Base-by-base conservation (phyloP, 1,139 yeast species). In the Debaryomyces coudertii region DNA sequence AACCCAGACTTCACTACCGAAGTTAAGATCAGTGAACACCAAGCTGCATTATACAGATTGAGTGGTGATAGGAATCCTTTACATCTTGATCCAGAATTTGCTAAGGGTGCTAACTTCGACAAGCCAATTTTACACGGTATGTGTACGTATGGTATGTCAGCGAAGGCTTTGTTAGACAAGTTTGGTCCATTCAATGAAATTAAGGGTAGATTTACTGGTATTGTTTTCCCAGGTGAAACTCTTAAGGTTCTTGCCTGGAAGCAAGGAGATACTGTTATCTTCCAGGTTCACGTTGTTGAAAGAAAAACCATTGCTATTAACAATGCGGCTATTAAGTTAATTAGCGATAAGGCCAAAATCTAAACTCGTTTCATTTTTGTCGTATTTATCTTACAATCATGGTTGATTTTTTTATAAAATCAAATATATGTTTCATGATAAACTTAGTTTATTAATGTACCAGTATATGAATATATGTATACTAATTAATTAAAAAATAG, bases 181-280 rank as follows among this genome's bases (percentile, higher is more conserved):
- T 93, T 71, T 68, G 98, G 98, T 48, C 76, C 80, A 40, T 88
- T 87, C 68, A 80, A 79, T 62, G 97, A 90, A 73, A 80, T 90
- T 66, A 93, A 93, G 76, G 95, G 83, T 30, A 83, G 98, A 65
- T 93, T 93, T 66, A 81, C 96, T 28, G 93, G 93, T 60, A 85
- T 88, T 61, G 98, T 93, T 36, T 90, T 82, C 82, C 98, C 98
- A n/a, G 99, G 98, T 58, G 98, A 93, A 71, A 86, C 90, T 27
- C 77, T 93, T 65, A 79, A 78, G 61, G 83, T 93, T 35, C 72
- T 72, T 48, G 96, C 96, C 36, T 93, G 99, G 99, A 88, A 85
- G 68, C 76, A 83, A 51, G 74, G 76, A 48, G 83, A 80, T 57
- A 71, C 76, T 55, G 86, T 93, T 50, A 75, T 83, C 52, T 93